Conservation (phyloP, 1,284 basidiomycete genomes). For the Wallemia mellicola region DNA sequence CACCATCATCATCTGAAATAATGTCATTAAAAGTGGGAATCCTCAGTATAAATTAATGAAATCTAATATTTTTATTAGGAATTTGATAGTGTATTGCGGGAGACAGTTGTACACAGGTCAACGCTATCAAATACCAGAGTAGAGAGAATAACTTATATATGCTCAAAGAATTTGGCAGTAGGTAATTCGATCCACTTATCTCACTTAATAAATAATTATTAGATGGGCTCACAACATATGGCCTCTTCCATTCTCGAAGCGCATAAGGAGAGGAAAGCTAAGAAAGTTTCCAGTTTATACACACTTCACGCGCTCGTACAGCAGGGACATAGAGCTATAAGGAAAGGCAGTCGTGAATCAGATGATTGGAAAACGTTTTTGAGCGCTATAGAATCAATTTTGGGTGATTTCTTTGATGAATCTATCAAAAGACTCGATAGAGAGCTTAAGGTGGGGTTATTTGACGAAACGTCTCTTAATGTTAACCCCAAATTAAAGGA, state of each 20-base stretch:
- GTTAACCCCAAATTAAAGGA: no score
- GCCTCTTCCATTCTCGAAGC: neutral
- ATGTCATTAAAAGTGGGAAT: neutral
- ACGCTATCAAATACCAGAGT: neutral
- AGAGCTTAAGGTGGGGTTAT: neutral
- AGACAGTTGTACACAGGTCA: neutral
- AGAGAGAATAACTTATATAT: neutral
- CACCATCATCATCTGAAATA: no score
- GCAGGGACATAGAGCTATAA: neutral
- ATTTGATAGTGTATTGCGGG: neutral
- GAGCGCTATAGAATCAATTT: neutral
- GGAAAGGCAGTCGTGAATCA: neutral
- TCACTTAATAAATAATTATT: neutral
- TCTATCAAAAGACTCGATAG: neutral
- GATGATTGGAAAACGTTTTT: neutral
- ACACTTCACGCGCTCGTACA: neutral
- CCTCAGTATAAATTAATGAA: neutral
- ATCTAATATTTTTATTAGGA: neutral
- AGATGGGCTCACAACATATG: neutral
- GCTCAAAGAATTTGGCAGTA: neutral
- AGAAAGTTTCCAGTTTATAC: neutral
- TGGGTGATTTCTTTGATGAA: neutral
- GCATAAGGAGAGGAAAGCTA: neutral
- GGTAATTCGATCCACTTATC: neutral
- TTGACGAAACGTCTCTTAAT: neutral